Evolutionary conservation across 345 rosid genomes (phyloP).

Genomic region (Bruguiera gymnorhiza): DNA sequence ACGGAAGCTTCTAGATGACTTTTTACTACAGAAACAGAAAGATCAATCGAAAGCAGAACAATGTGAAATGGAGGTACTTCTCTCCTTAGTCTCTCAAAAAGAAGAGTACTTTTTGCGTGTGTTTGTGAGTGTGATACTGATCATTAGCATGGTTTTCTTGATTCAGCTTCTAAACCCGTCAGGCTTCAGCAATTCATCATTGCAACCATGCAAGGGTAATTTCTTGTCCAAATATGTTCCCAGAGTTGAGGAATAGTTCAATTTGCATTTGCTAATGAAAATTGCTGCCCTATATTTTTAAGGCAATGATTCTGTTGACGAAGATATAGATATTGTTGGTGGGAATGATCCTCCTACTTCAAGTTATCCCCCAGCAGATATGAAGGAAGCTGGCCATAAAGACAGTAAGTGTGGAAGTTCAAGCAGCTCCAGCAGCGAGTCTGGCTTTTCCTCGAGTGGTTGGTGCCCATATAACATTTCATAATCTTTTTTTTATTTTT

Average conservation of each 20-base stretch:
- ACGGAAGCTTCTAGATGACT: conserved; percentile 68
- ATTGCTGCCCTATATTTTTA: conserved; percentile 17
- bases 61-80: conserved; percentile 77
- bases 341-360: conserved; percentile 61
- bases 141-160: conserved; percentile 16
- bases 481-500: neutral
- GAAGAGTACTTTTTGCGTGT: neutral
- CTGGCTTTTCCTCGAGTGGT: conserved; percentile 79
- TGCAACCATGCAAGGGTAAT: conserved; percentile 66
- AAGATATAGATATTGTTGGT: conserved; percentile 80
- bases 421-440: conserved; percentile 70
- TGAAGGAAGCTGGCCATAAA: conserved; percentile 54
- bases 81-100: neutral
- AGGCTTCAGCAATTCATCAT: conserved; percentile 61
- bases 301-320: conserved; percentile 63
- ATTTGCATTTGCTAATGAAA: neutral
- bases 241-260: neutral
- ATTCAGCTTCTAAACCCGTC: conserved; percentile 60
- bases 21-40: conserved; percentile 50
- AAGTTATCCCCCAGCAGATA: conserved; percentile 48
- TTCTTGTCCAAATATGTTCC: conserved; percentile 10
- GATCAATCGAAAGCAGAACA: conserved; percentile 49
- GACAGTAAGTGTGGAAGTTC: conserved; percentile 57
- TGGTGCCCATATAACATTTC: conserved; percentile 38
- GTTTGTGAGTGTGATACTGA: conserved; percentile 16